Evolutionary conservation across 2,329 filamentous ascomycete genomes (phyloP).

Genomic region (Polychaeton citri): DNA sequence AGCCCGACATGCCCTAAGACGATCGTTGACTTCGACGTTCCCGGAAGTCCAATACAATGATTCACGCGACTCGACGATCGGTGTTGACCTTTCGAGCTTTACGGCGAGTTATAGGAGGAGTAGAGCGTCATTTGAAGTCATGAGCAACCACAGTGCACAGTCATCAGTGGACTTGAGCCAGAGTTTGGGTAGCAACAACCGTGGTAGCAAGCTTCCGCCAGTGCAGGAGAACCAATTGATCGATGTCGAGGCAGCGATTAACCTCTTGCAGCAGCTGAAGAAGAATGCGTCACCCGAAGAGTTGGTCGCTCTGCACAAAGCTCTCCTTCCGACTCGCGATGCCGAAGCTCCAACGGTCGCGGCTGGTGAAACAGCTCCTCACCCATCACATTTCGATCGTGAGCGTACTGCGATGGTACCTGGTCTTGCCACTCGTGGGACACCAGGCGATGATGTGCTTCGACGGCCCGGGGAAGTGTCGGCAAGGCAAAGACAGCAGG

Average conservation of each 20-base stretch:
- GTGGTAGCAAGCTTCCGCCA: not conserved
- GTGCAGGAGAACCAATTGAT: slow-evolving; percentile 15
- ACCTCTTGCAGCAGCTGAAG: slow-evolving; percentile 33
- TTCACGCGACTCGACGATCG: not conserved
- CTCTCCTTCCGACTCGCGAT: slow-evolving; percentile 21
- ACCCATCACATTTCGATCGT: not conserved
- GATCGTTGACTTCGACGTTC: not conserved
- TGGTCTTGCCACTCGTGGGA: slow-evolving; percentile 13
- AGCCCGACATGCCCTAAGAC: not conserved
- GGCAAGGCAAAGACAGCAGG: not conserved
- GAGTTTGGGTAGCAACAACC: not conserved
- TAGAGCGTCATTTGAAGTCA: not conserved
- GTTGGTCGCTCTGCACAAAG: slow-evolving; percentile 28
- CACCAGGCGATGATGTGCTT: slow-evolving; percentile 15
- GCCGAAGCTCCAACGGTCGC: slow-evolving; percentile 7
- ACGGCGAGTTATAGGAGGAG: not conserved
- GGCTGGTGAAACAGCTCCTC: not conserved
- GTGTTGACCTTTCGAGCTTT: not conserved
- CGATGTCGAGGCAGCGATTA: slow-evolving; percentile 32
- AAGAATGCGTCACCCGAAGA: slow-evolving; percentile 36
- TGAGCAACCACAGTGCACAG: not conserved
- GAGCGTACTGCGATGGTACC: slow-evolving; percentile 5
- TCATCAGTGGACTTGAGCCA: not conserved
- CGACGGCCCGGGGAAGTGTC: slow-evolving; percentile 12
- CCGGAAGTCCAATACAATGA: not conserved